A percentile compares a stretch with the other conserved stretches of the same genome.
Conservation (phyloP, 768 basidiomycete genomes). For the Pholiota molesta region DNA sequence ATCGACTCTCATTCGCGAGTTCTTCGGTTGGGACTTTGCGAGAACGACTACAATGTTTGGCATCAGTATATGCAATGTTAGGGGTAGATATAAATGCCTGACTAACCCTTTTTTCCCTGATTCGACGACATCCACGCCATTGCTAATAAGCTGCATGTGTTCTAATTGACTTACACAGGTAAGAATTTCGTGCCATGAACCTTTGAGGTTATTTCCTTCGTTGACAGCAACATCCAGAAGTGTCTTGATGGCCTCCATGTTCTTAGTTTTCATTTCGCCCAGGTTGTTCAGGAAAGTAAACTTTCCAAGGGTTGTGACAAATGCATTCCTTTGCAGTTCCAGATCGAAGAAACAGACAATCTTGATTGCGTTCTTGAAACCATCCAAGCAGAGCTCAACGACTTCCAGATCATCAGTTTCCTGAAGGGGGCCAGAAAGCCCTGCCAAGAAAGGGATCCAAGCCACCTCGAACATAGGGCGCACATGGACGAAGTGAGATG, state of each 20-base stretch:
- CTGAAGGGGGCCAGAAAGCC: conserved; percentile 91
- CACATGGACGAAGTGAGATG: conserved; percentile 95
- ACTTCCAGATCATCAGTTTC: conserved; percentile 93
- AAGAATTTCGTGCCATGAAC: conserved; percentile 94
- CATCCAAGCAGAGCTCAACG: conserved; percentile 90
- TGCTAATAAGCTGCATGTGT: conserved; percentile 96
- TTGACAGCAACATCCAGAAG: conserved; percentile 92
- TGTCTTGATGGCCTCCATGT: conserved; percentile 98
- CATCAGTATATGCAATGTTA: background rate
- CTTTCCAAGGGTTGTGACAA: conserved; percentile 94
- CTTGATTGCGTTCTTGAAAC: conserved; percentile 95
- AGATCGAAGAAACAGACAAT: conserved; percentile 97
- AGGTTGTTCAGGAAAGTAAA: conserved; percentile 98
- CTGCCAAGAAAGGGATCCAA: conserved; percentile 98
- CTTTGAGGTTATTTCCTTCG: conserved; percentile 96
- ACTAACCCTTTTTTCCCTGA: conserved; percentile 78
- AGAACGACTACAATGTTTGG: conserved; percentile 37
- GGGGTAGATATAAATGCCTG: background rate
- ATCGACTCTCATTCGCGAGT: conserved; percentile 94
- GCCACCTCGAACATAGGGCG: conserved; percentile 99
- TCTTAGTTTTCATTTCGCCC: conserved; percentile 99
- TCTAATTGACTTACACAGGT: conserved; percentile 98
- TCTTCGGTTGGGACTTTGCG: conserved; percentile 86
- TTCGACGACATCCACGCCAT: conserved; percentile 85
- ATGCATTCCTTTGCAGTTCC: conserved; percentile 97